Evolutionary conservation across 2,329 filamentous ascomycete genomes (phyloP), one percentile per base, ranked within the genome.

Genomic region (Alternaria rosae): DNA sequence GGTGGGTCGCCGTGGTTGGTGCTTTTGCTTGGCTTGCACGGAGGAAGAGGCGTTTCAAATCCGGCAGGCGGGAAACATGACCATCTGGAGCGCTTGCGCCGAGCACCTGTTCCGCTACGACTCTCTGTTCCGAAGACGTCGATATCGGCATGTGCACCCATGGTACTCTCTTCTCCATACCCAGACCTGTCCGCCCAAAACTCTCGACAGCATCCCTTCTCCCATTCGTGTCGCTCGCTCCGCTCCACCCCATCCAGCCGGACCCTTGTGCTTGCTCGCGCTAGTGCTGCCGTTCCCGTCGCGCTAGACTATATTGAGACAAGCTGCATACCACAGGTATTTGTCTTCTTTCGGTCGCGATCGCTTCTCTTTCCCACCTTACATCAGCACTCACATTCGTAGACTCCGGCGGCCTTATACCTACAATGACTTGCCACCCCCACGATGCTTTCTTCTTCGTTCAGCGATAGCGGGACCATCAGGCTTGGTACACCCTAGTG

Each of bases 1-100:
- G 61, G 67, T 68, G 67, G 67, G 65, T 69, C 61, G 42, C 35
- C n/a, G 54, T 35, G 55, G 50, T 58, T 50, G 57, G 54, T 61
- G 55, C 50, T n/a, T 51, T 26, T 54, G 59, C 66, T 68, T 64
- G 63, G 60, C 58, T 44, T 61, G 50, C 61, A 47, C 51, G 57
- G 57, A 62, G 51, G 59, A 58, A 53, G 54, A 38, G 47, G 55
- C 59, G 59, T 57, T 57, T 57, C 58, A 50, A 47, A 56, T 52
- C 54, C 38, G 58, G 58, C 45, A 38, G 53, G 58, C 58, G 54
- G 58, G 54, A 61, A 43, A 48, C 38, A 41, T 23, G 32, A 47
- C 38, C 28, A 35, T 20, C 21, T 32, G 30, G 41, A 17, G 21
- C n/a, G 35, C 20, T 15, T 26, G 23, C 47, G 28, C 47, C 47